phyloP scores from a whole-genome alignment of 345 rosid species.

The Eucalyptus regnans region DNA sequence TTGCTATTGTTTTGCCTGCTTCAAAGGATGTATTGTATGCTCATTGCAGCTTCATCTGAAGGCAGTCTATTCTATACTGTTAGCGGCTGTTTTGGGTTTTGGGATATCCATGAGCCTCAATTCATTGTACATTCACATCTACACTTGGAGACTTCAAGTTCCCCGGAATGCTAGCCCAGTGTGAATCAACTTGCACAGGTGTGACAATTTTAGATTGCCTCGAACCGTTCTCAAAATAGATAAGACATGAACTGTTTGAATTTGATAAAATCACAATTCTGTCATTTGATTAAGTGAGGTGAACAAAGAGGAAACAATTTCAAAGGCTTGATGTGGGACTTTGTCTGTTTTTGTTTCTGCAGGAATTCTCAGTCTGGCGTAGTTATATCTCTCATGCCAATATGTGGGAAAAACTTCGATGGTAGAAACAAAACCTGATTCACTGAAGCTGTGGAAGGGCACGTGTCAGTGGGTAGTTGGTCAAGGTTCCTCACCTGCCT shows the following conservation, averaged over 20 bases:
- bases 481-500: neutral
- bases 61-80: constrained; percentile 48
- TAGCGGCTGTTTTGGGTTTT: constrained; percentile 62
- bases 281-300: neutral
- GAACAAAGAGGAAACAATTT: neutral
- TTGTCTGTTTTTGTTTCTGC: neutral
- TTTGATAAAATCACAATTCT: neutral
- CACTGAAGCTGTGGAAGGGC: neutral
- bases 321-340: neutral
- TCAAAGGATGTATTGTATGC: neutral
- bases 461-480: neutral
- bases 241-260: neutral
- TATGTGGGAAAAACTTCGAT: neutral
- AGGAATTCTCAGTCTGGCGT: neutral
- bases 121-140: constrained; percentile 37
- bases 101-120: constrained; percentile 76
- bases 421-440: neutral
- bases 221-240: neutral
- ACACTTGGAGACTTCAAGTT: constrained; percentile 29
- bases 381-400: neutral
- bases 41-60: constrained; percentile 52
- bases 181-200: constrained; percentile 3
- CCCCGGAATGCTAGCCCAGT: constrained; percentile 31
- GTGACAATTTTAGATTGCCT: neutral
- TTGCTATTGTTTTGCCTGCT: neutral